A percentile compares a stretch with the other conserved stretches of the same genome.
Evolutionary conservation across 768 basidiomycete genomes (phyloP).

Genomic region (Holtermanniella nyarrowii): DNA sequence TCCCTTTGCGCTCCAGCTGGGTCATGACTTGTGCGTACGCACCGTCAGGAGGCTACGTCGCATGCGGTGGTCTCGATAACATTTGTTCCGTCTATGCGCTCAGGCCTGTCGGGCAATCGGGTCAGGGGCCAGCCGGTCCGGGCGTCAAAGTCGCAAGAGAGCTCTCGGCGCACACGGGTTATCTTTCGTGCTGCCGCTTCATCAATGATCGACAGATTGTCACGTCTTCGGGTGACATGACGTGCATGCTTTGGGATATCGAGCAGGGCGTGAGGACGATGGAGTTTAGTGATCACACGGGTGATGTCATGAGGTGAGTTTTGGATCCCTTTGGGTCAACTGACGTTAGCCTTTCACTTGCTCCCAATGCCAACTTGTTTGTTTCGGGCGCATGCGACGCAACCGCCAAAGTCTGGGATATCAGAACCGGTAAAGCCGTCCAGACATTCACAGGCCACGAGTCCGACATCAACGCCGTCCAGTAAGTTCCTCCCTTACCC

Average conservation of each 20-base stretch:
- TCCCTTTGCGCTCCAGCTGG: slow-evolving; percentile 94
- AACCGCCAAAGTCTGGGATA: slow-evolving; percentile 98
- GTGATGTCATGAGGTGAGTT: slow-evolving; percentile 95
- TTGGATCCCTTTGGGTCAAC: not conserved
- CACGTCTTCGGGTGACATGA: slow-evolving; percentile 97
- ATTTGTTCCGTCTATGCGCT: slow-evolving; percentile 98
- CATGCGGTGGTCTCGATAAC: slow-evolving; percentile 97
- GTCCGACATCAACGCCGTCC: slow-evolving; percentile 97
- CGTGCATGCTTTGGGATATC: slow-evolving; percentile 99
- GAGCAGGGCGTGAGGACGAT: slow-evolving; percentile 95
- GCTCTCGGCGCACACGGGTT: slow-evolving; percentile 93
- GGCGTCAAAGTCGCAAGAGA: slow-evolving; percentile 79
- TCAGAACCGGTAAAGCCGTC: slow-evolving; percentile 89
- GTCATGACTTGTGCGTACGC: slow-evolving; percentile 99
- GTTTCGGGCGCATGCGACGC: slow-evolving; percentile 99
- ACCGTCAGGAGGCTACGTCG: slow-evolving; percentile 92
- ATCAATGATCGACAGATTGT: slow-evolving; percentile 98
- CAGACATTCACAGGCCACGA: slow-evolving; percentile 99
- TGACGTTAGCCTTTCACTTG: slow-evolving; percentile 67
- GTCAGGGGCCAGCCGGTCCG: slow-evolving; percentile 14
- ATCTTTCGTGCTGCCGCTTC: slow-evolving; percentile 96
- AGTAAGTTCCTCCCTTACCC: slow-evolving; percentile 51
- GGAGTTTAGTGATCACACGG: slow-evolving; percentile 98
- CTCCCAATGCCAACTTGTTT: slow-evolving; percentile 85
- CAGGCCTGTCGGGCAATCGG: slow-evolving; percentile 49